A percentile compares a stretch with the other conserved stretches of the same genome.
Conservation (phyloP, 2,329 filamentous ascomycete genomes). For the Fusarium denticulatum region DNA sequence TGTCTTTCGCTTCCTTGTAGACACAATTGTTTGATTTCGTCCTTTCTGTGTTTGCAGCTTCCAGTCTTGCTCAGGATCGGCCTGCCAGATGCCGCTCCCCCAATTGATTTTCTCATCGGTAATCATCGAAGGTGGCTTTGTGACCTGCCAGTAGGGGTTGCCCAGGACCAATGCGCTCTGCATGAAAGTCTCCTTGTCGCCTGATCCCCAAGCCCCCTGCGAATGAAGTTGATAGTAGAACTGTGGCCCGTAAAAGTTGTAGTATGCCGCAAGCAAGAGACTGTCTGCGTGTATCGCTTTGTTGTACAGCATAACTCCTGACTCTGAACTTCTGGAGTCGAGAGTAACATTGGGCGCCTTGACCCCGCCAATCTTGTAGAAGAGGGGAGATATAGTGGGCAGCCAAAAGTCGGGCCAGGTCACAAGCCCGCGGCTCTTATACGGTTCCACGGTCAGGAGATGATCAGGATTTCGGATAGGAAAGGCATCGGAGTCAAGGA, state of each 20-base stretch:
- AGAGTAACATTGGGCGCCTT: conserved; percentile 29
- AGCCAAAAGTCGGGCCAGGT: conserved; percentile 43
- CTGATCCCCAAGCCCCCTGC: conserved; percentile 41
- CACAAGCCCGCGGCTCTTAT: conserved; percentile 29
- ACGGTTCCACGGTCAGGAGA: conserved; percentile 32
- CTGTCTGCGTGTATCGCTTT: conserved; percentile 37
- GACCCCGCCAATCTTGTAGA: conserved; percentile 33
- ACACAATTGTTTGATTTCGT: not conserved
- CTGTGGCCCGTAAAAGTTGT: conserved; percentile 38
- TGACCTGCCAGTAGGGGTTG: conserved; percentile 36
- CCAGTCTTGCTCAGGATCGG: conserved; percentile 40
- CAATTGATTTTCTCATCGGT: conserved; percentile 28
- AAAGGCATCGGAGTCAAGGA: conserved; percentile 40
- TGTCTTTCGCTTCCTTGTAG: not conserved
- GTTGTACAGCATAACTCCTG: conserved; percentile 36
- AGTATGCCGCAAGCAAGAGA: conserved; percentile 35
- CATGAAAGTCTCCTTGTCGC: conserved; percentile 40
- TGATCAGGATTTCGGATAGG: conserved; percentile 33
- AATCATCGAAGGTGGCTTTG: conserved; percentile 14
- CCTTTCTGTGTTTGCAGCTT: not conserved
- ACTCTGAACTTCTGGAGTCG: conserved; percentile 34
- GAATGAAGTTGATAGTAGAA: conserved; percentile 42
- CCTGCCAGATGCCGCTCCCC: conserved; percentile 41
- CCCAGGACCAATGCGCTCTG: conserved; percentile 33
- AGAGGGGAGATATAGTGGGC: conserved; percentile 37